Base-by-base conservation (phyloP, 2,329 filamentous ascomycete genomes). In the Sporothrix luriei region DNA sequence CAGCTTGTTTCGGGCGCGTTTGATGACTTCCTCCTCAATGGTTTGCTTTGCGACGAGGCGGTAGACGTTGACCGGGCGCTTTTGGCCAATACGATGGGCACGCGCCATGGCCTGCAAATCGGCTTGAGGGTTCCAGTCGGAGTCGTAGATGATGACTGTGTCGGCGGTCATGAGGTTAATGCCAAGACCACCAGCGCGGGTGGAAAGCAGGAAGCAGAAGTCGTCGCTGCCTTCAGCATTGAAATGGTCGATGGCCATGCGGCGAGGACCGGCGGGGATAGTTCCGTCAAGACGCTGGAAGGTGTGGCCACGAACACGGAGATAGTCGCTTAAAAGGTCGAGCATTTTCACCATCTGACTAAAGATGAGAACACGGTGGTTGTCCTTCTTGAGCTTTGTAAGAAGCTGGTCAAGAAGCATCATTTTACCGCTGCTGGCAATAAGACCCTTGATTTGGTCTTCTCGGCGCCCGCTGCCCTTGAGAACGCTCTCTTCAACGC, bases 341-440 rank as follows among this genome's bases (percentile, higher is more conserved):
- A 99, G 86, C 91, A 99, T 98, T 78, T 93, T 96, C 48, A 99
- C 96, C 95, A 99, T 99, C 78, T 99, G 95, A 78, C 94, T 98
- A 83, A 99, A 99, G 73, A 99, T 98, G 73, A 99, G 82, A 14
- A 99, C 96, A 68, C 95, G 92, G 79, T 99, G 95, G 62, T 92
- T 93, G 76, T 99, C 95, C 74, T 90, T 92, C 79, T 91, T 97
- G 74, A 99, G 82, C 80, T 99, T 99, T 6, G 91, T 91, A 13
- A 99, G 85, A n/a, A 99, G 88, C 77, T 94, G 93, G 75, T 99
- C 95, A 9, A 99, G 87, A 64, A 99, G 85, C 93, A 98, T 98
- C 95, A 99, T 97, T 82, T 99, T 99, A 75, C 96, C 96, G 80
- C 95, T 99, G 77, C 93, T 97, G 4, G 94, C 94, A 76, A 99